phyloP scores from a whole-genome alignment of 495 filamentous ascomycete genomes.

The Daldinia concentrica region DNA sequence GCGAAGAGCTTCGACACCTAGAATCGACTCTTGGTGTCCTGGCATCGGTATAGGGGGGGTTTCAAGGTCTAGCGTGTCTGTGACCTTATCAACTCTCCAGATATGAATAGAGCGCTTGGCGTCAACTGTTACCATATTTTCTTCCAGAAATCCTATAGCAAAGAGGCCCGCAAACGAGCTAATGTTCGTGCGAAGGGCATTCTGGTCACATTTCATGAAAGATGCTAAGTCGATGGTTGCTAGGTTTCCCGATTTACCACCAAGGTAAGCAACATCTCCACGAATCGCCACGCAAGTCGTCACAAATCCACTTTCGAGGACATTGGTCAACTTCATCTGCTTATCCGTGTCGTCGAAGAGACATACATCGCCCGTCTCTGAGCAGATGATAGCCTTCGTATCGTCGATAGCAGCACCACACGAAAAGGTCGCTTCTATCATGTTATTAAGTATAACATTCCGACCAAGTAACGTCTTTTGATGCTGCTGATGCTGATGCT shows the following conservation, averaged over 20 bases:
- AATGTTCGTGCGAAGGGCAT: constrained; percentile 43
- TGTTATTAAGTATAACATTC: constrained; percentile 76
- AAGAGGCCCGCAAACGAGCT: constrained; percentile 49
- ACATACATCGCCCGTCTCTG: constrained; percentile 77
- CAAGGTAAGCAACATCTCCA: constrained; percentile 52
- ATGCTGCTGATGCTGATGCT: constrained; percentile 50
- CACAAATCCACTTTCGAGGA: constrained; percentile 68
- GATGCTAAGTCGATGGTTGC: constrained; percentile 51
- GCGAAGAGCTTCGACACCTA: constrained; percentile 74
- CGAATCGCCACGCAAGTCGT: constrained; percentile 67
- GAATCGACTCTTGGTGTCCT: constrained; percentile 80
- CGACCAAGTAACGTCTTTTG: constrained; percentile 66
- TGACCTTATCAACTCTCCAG: constrained; percentile 57
- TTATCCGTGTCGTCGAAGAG: constrained; percentile 80
- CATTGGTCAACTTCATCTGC: constrained; percentile 70
- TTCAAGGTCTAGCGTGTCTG: constrained; percentile 43
- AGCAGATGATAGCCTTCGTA: constrained; percentile 73
- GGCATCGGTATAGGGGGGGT: constrained; percentile 58
- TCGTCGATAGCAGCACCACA: constrained; percentile 79
- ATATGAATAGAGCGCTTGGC: constrained; percentile 75
- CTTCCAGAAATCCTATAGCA: constrained; percentile 75
- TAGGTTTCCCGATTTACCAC: constrained; percentile 57
- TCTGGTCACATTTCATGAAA: constrained; percentile 47
- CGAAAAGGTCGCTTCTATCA: constrained; percentile 86
- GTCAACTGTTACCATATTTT: constrained; percentile 80